Percentiles rank a stretch among this genome's conserved stretches.
These are phyloP conservation scores for Calonectria pteridis DNA, from an alignment of 2,329 filamentous ascomycete species.

Conservation along the genomic window DNA sequence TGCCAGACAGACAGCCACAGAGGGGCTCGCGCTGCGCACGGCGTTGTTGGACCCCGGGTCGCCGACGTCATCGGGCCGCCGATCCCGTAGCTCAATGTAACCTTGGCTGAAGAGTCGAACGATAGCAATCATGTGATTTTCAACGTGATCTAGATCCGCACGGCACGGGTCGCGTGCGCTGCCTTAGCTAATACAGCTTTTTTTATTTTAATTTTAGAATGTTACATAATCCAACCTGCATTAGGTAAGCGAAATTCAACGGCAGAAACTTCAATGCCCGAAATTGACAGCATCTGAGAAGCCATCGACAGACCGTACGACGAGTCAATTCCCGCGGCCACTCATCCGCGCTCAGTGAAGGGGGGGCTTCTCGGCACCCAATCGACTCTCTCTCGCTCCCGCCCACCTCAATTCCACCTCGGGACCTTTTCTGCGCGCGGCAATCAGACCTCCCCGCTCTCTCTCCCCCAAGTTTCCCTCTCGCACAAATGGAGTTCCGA, in stretches of 20 bases:
- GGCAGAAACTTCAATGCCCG: slow-evolving; percentile 45
- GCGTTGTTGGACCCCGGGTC: slow-evolving; percentile 1
- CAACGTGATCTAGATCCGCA: rapidly evolving
- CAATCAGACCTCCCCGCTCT: slow-evolving; percentile 9
- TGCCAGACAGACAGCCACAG: slow-evolving; percentile 13
- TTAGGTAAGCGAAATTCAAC: slow-evolving; percentile 28
- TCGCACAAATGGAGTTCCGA: slow-evolving; percentile 51
- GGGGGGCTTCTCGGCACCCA: slow-evolving; percentile 29
- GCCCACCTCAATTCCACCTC: background rate
- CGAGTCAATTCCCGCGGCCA: slow-evolving; percentile 42
- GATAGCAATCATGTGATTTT: slow-evolving; percentile 27
- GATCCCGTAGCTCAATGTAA: slow-evolving; percentile 19
- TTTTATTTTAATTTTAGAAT: too few relatives aligned
- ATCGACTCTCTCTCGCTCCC: background rate
- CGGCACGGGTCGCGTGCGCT: background rate
- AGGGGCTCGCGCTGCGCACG: slow-evolving; percentile 15
- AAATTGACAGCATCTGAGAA: slow-evolving; percentile 33
- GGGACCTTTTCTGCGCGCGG: background rate
- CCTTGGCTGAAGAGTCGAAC: background rate
- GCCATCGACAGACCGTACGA: slow-evolving; percentile 35
- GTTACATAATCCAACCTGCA: background rate
- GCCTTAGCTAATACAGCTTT: background rate
- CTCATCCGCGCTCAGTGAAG: slow-evolving; percentile 33
- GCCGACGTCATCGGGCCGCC: slow-evolving; percentile 39
- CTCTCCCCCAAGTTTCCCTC: background rate